phyloP scores from a whole-genome alignment of 2,329 filamentous ascomycete genomes.

The Dactylonectria macrodidyma region DNA sequence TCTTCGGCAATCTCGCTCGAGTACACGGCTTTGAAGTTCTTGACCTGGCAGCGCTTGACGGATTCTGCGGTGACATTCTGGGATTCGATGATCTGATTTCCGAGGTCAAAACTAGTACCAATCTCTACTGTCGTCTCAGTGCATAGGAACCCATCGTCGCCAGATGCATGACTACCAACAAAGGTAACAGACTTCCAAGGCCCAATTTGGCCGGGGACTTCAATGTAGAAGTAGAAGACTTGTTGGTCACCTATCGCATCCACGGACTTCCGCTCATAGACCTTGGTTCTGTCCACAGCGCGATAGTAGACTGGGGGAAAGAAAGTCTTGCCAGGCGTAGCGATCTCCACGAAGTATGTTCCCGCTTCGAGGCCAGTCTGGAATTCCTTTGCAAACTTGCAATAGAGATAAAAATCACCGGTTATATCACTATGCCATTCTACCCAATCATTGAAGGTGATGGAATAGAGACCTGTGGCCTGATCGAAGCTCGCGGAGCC shows the following conservation, averaged over 20 bases:
- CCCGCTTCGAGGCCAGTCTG: constrained; percentile 1
- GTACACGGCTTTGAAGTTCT: neutral
- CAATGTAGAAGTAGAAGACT: constrained; percentile 22
- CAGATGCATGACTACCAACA: constrained; percentile 3
- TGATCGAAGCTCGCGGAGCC: constrained; percentile 8
- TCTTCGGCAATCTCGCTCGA: neutral
- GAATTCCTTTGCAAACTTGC: constrained; percentile 12
- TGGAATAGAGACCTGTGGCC: neutral
- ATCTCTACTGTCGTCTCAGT: neutral
- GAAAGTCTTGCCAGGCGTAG: constrained; percentile 6
- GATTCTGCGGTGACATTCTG: constrained; percentile 4
- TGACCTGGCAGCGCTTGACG: constrained; percentile 17
- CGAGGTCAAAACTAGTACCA: constrained; percentile 9
- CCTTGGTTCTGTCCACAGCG: constrained; percentile 2
- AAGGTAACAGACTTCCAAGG: constrained; percentile 29
- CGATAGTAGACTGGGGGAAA: constrained; percentile 10
- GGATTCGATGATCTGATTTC: constrained; percentile 11
- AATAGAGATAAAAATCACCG: constrained; percentile 31
- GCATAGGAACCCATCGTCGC: constrained; percentile 19
- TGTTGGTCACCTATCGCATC: neutral
- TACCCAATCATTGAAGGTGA: constrained; percentile 17
- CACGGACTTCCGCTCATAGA: constrained; percentile 5
- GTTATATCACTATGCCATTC: constrained; percentile 26
- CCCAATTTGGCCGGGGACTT: constrained; percentile 24
- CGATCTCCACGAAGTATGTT: constrained; percentile 21